Base-by-base conservation (phyloP, 140 eudicot species). In the Senecio squalidus region DNA sequence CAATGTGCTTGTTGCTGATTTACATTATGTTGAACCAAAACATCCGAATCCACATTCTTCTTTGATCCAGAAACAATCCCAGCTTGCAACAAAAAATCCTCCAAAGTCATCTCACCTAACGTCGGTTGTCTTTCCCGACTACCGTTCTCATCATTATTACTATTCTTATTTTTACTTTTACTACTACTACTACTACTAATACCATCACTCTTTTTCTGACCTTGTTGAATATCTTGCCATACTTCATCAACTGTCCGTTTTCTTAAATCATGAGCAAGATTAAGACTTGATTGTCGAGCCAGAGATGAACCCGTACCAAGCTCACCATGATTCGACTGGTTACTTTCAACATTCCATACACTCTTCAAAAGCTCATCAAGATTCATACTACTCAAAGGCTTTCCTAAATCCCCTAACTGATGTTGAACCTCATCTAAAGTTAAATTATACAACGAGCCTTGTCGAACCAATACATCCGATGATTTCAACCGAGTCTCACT, bases 81-180 rank as follows among this genome's bases (percentile, higher is more conserved):
- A 0, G 95, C 95, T 63, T 74, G 73, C 30, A 76, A 75, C 83
- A 86, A 77, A 76, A 86, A 86, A 52, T 86, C 92, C 77, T 86
- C 95, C 62, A 86, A 70, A 0, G 95, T 86, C 85, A 86, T 86
- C 72, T 86, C 95, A 28, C 95, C 95, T 41, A 86, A 69, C 7
- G 92, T 86, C 28, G 48, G 60, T 31, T 76, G 84, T 48, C 87
- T 74, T 33, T 79, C 87, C 8, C 62, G 78, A 41, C 62, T 15
- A 31, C 60, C 53, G 62, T 72, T 68, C 45, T 13, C 36, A 30
- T 50, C 58, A 60, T 22, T 34, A 7, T 36, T 44, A 29, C 41
- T 38, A 17, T 10, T 50, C 27, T 36, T 45, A 48, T 11, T 71
- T 51, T 30, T 43, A 36, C 39, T 60, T 21, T 21, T 62, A 1